A percentile compares a stretch with the other conserved stretches of the same genome.
These are phyloP conservation scores for Castanospermum australe DNA, from an alignment of 306 rosid genomes.

Conservation along the genomic window DNA sequence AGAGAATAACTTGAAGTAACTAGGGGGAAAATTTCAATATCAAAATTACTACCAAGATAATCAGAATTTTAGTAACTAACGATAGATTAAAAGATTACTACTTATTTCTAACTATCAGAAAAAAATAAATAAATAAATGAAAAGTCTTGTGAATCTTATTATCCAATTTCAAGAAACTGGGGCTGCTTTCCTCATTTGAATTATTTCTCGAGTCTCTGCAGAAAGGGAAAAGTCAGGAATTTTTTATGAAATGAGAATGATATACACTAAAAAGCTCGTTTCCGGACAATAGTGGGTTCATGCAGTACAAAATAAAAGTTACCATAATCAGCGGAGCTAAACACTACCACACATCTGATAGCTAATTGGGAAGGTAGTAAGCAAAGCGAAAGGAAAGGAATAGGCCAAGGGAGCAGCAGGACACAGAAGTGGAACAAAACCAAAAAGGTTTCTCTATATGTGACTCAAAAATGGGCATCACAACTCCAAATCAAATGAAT, in stretches of 20 bases:
- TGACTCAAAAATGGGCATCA: not conserved
- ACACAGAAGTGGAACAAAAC: not conserved
- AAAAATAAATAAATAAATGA: too few relatives aligned
- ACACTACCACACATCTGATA: not conserved
- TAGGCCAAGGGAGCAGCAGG: too few relatives aligned
- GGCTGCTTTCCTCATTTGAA: too few relatives aligned
- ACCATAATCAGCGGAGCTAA: not conserved
- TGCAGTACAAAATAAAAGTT: not conserved
- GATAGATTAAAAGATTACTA: not conserved
- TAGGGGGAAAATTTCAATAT: not conserved
- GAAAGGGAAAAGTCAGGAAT: too few relatives aligned
- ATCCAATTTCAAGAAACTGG: not conserved
- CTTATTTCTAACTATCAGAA: not conserved
- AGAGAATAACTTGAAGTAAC: not conserved
- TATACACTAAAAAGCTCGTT: not conserved
- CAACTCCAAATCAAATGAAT: slow-evolving; percentile 21
- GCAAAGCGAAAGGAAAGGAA: too few relatives aligned
- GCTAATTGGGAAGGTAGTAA: not conserved
- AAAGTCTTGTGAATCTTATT: not conserved
- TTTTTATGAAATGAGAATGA: too few relatives aligned
- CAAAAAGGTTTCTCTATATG: not conserved
- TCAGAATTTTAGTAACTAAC: not conserved
- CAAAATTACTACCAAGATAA: not conserved
- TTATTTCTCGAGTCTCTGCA: too few relatives aligned
- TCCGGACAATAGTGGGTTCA: not conserved